Conservation (phyloP, 768 basidiomycete genomes). For the Dentipellis sp. region DNA sequence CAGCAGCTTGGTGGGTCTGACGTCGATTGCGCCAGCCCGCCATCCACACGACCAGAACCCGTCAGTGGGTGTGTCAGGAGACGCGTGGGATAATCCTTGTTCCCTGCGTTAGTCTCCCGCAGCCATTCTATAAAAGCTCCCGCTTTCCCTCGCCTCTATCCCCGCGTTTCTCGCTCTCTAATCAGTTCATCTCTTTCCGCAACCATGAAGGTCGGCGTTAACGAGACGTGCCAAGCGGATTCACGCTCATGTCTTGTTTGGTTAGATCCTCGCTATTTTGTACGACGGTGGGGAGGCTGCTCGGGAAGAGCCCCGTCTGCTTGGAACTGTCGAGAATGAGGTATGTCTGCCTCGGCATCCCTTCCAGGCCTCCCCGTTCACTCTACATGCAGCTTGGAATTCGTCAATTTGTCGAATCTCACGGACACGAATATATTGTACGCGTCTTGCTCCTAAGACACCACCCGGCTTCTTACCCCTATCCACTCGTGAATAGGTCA, state of each 20-base stretch:
- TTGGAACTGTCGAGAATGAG: constrained; percentile 72
- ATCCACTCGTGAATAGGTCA: constrained; percentile 36
- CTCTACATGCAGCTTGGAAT: constrained; percentile 50
- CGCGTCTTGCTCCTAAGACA: not conserved
- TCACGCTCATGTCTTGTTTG: not conserved
- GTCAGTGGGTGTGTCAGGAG: not conserved
- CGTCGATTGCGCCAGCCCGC: not conserved
- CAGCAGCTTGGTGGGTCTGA: not conserved
- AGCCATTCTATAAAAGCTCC: not conserved
- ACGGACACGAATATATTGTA: constrained; percentile 71
- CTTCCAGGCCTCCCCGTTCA: not conserved
- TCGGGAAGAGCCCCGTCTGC: constrained; percentile 51
- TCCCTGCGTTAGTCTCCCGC: not conserved
- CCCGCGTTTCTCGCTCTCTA: not conserved
- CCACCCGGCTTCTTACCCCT: not conserved
- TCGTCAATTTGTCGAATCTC: constrained; percentile 52
- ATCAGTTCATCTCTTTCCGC: not conserved
- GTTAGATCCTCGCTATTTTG: constrained; percentile 55
- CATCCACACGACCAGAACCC: not conserved
- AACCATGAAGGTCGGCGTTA: not conserved
- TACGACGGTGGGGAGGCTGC: constrained; percentile 56
- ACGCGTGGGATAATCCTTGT: not conserved
- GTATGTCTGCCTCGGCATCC: constrained; percentile 19
- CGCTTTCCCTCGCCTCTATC: not conserved
- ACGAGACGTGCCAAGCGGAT: too few species aligned